Evolutionary conservation across 352 stramenopile species (phyloP), one percentile per base, ranked within the genome.

Genomic region (Pythium pyrilobum): DNA sequence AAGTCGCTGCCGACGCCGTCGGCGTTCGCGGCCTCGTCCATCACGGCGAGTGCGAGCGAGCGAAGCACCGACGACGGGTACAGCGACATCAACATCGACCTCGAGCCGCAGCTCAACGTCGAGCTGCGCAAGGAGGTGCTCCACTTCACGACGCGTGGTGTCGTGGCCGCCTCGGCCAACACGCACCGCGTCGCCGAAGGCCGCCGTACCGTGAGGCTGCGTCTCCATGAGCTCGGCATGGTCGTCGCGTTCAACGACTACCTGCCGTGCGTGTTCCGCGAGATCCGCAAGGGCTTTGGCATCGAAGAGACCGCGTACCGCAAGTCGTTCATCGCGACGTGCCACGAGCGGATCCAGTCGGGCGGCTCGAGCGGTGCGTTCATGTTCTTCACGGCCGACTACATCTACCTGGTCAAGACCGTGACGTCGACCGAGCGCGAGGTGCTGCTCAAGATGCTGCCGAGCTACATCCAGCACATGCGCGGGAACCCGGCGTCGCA

Each of bases 351-450:
- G 9, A 78, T 96, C 39, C 54, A 87, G 52, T 87, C 77, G 8
- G 85, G 85, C 0, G 87, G 87, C 10, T 90, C 86, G n/a, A 90
- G 72, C 42, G 87, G 83, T 18, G 87, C 77, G 27, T 97, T 96
- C 61, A 93, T 97, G 78, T 97, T 96, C 59, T 96, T 89, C 62
- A 95, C 84, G 8, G 80, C 82, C 5, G 85, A 96, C 50, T 92
- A 93, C 37, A 62, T 77, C 4, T 96, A 88, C 45, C 62, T 97
- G 36, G 85, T 96, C 44, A 96, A 97, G 56, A 92, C 85, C 2
- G 85, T 95, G 31, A 92, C 76, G 41, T 74, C 62, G 23, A 77
- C 64, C 20, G 88, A 97, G 59, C 79, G 83, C n/a, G 69, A 68
- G 24, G 76, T 92, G 45, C 56, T 97, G 38, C 56, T 95, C 34